phyloP scores from a whole-genome alignment of 2,329 filamentous ascomycete species.

The Bertia moriformis region DNA sequence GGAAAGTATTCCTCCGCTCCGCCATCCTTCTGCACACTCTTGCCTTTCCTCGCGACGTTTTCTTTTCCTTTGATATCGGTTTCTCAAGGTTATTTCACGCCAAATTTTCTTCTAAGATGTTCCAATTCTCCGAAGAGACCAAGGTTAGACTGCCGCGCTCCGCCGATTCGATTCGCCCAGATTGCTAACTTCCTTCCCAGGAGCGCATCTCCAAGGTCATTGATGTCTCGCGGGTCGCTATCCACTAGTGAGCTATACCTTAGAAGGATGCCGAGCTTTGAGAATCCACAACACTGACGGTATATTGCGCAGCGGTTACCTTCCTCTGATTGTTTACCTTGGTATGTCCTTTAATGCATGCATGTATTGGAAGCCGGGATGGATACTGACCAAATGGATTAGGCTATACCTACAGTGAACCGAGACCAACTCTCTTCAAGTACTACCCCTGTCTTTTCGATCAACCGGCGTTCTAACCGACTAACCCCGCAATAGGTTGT shows the following conservation, averaged over 20 bases:
- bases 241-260: slow-evolving; percentile 69
- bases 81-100: neutral
- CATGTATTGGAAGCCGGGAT: too few species aligned
- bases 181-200: neutral
- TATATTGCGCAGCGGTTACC: slow-evolving; percentile 59
- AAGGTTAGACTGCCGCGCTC: neutral
- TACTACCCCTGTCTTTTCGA: neutral
- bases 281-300: neutral
- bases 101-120: neutral
- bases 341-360: slow-evolving; percentile 41
- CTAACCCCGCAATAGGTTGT: neutral
- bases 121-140: slow-evolving; percentile 1
- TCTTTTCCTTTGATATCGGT: too few species aligned
- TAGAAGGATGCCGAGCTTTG: neutral
- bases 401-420: slow-evolving; percentile 1
- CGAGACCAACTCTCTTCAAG: slow-evolving; percentile 1
- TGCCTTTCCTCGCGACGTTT: too few species aligned
- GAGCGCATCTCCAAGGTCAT: slow-evolving; percentile 97
- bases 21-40: too few species aligned
- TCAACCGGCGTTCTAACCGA: neutral
- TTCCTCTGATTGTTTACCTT: slow-evolving; percentile 91
- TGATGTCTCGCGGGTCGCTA: slow-evolving; percentile 79
- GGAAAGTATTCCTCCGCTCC: too few species aligned
- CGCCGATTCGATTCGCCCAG: neutral
- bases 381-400: neutral